Evolutionary conservation across 2,329 filamentous ascomycete species (phyloP), one percentile per base, ranked within the genome.

Genomic region (Botrytis fragariae): DNA sequence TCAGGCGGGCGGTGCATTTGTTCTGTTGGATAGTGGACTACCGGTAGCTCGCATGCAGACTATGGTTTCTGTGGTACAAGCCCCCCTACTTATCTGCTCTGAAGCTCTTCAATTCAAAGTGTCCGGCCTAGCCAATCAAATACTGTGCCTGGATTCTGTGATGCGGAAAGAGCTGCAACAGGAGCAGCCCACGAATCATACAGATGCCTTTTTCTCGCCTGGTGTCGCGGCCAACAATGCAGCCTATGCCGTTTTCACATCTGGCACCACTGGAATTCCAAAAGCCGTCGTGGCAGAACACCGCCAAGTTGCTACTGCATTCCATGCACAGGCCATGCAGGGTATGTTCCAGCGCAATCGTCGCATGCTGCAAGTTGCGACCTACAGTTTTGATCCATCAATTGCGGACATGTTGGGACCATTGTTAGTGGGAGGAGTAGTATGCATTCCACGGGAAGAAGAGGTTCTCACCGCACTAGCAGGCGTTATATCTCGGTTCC

Each of bases 11-110:
- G 76, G 68, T 14, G 79, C 77, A 6, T 79, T 79, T 60, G 79
- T 81, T 39, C 75, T 79, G 20, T 63, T 83, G 29, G 79, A 82
- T 72, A 77, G 79, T 12, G 73, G 70, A 4, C 75, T 79, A 67
- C 79, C 80, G 9, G 61, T 74, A 16, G 75, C 72, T 2, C 78
- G 80, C 16, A 59, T 78, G 20, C 65, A 74, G 42, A 73, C 59
- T 39, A 76, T 79, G 51, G 37, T 75, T 8, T 25, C 44, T 25
- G 67, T 74, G 35, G 59, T 57, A 18, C 14, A 57, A 57, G 51
- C 51, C 16, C 51, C 51, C 4, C 7, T 57, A 3, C 29, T 57
- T 32, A 57, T 57, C 75, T 57, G 51, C n/a, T 57, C 51, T 32
- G 51, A 57, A 32, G 51, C n/a, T 57, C 51, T 57, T 29, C n/a